These are phyloP conservation scores for Spizellomyces sp. DNA, from an alignment of 192 early-diverging fungal species.

Conservation along the genomic window DNA sequence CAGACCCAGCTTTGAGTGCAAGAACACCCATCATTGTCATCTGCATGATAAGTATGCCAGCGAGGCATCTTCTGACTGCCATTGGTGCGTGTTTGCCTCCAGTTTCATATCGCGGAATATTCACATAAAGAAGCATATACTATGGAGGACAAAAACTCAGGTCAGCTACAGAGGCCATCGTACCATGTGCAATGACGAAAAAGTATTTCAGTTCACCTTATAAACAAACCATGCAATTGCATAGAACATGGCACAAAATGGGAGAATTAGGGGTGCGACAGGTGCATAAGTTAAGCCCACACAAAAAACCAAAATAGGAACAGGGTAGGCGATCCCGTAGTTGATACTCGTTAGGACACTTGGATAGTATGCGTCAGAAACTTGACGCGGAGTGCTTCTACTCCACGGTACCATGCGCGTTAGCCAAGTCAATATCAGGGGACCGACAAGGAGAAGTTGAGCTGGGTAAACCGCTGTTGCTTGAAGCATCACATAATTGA, in stretches of 20 bases:
- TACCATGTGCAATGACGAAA: neutral
- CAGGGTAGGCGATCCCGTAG: conserved; percentile 53
- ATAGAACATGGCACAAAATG: conserved; percentile 54
- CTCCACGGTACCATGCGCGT: conserved; percentile 30
- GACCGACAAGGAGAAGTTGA: conserved; percentile 48
- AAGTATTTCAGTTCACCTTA: conserved; percentile 28
- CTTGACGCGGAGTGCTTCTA: conserved; percentile 41
- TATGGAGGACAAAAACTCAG: neutral
- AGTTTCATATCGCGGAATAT: conserved; percentile 57
- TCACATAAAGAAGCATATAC: conserved; percentile 57
- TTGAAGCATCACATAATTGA: conserved; percentile 51
- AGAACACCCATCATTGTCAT: conserved; percentile 56
- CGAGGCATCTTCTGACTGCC: conserved; percentile 50
- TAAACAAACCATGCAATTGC: conserved; percentile 51
- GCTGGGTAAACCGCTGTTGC: conserved; percentile 45
- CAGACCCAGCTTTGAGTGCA: conserved; percentile 42
- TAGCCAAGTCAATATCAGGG: conserved; percentile 50
- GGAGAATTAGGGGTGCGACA: conserved; percentile 54
- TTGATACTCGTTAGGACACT: conserved; percentile 52
- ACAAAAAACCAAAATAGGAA: conserved; percentile 55
- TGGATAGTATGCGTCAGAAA: conserved; percentile 56
- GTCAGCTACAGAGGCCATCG: neutral
- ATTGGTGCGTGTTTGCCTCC: conserved; percentile 46
- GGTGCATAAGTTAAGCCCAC: conserved; percentile 50
- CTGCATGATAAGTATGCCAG: conserved; percentile 55